Conservation (phyloP, 2,329 filamentous ascomycete species). For the Cladophialophora exuberans region DNA sequence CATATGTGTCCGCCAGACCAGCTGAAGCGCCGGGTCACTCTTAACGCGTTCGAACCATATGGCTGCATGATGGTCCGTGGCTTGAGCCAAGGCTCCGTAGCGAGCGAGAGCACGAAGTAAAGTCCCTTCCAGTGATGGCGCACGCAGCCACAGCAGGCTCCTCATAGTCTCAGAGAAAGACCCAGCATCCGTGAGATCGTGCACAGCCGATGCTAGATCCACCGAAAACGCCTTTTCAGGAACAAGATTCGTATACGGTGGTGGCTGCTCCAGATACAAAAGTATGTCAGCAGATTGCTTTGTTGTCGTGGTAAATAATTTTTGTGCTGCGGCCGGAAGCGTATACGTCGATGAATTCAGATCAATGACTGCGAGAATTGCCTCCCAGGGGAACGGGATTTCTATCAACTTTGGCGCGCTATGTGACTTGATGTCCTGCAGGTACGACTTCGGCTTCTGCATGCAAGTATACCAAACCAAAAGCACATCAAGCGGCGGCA, state of each 20-base stretch:
- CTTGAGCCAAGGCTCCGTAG: slow-evolving; percentile 9
- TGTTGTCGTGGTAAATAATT: slow-evolving; percentile 23
- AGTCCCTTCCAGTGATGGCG: slow-evolving; percentile 22
- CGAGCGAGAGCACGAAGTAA: slow-evolving; percentile 14
- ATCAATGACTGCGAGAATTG: slow-evolving; percentile 23
- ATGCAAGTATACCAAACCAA: slow-evolving; percentile 31
- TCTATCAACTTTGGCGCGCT: slow-evolving; percentile 12
- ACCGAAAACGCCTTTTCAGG: slow-evolving; percentile 7
- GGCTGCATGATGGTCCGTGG: neutral
- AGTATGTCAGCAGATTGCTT: slow-evolving; percentile 27
- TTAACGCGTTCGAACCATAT: slow-evolving; percentile 2
- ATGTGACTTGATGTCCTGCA: slow-evolving; percentile 1
- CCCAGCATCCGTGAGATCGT: slow-evolving; percentile 3
- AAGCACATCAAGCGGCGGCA: slow-evolving; percentile 30
- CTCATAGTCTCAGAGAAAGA: slow-evolving; percentile 19
- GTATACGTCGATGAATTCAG: slow-evolving; percentile 20
- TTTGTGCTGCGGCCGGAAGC: slow-evolving; percentile 19
- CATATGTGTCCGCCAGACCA: slow-evolving; percentile 26
- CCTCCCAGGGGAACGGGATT: slow-evolving; percentile 26
- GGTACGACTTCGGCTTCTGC: slow-evolving; percentile 17
- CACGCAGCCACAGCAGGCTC: slow-evolving; percentile 26
- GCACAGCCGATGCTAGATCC: slow-evolving; percentile 20
- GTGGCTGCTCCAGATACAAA: slow-evolving; percentile 23
- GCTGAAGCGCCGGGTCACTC: slow-evolving; percentile 7
- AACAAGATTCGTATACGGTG: slow-evolving; percentile 20